Conservation (phyloP, 192 early-diverging fungal species). For the Phlyctochytrium planicorne region DNA sequence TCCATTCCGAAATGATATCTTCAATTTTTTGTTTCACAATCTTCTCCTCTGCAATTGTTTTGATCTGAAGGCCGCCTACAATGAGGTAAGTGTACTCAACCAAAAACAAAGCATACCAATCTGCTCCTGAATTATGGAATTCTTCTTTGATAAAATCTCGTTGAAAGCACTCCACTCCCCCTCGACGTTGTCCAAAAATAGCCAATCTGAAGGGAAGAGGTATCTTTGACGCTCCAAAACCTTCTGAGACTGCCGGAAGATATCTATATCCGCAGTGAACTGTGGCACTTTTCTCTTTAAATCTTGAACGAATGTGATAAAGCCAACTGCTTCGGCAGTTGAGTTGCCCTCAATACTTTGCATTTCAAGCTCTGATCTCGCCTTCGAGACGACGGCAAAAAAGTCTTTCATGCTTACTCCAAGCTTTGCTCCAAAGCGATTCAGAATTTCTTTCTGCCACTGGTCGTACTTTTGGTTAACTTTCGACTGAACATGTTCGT, state of each 20-base stretch:
- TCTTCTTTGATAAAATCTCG: slow-evolving; percentile 89
- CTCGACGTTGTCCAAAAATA: slow-evolving; percentile 91
- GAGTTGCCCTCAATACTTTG: slow-evolving; percentile 79
- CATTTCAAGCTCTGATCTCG: slow-evolving; percentile 84
- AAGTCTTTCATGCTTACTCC: slow-evolving; percentile 80
- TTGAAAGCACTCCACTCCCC: slow-evolving; percentile 98
- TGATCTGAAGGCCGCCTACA: slow-evolving; percentile 83
- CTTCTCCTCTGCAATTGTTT: slow-evolving; percentile 93
- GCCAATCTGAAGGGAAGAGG: slow-evolving; percentile 93
- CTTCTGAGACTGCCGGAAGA: slow-evolving; percentile 89
- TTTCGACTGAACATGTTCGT: slow-evolving; percentile 97
- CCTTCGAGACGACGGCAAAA: slow-evolving; percentile 69
- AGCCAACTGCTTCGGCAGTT: slow-evolving; percentile 87
- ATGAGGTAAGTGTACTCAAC: not conserved
- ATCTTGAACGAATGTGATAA: slow-evolving; percentile 96
- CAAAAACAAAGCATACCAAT: slow-evolving; percentile 58
- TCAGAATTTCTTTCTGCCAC: slow-evolving; percentile 96
- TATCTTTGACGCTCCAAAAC: slow-evolving; percentile 90
- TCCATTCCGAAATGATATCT: slow-evolving; percentile 87
- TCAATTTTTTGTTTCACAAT: slow-evolving; percentile 80
- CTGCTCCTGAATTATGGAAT: slow-evolving; percentile 91
- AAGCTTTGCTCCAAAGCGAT: slow-evolving; percentile 83
- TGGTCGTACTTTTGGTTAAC: slow-evolving; percentile 96
- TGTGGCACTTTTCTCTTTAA: slow-evolving; percentile 76
- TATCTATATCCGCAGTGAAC: slow-evolving; percentile 82